Evolutionary conservation across 2,329 filamentous ascomycete species (phyloP).

Genomic region (Hypoxylon rubiginosum): DNA sequence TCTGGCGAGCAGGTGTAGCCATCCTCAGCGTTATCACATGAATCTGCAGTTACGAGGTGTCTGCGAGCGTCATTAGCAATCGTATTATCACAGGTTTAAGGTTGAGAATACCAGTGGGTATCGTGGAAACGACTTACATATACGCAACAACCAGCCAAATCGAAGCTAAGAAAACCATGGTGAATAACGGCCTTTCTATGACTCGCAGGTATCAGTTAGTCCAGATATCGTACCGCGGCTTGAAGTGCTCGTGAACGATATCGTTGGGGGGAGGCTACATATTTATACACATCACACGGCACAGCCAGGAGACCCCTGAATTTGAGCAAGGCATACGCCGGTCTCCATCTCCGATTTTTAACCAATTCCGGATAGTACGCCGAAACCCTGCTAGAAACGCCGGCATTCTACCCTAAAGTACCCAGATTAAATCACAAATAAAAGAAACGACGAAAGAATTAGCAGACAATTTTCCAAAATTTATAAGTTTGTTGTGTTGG

Average conservation of each 20-base stretch:
- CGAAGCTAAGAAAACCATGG: background rate
- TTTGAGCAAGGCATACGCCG: background rate
- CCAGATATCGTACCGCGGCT: background rate
- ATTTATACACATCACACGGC: slow-evolving; percentile 4
- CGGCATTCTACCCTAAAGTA: background rate
- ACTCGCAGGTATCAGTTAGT: background rate
- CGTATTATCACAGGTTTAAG: background rate
- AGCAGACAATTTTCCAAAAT: too few species aligned
- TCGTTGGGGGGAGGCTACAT: background rate
- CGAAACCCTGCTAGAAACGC: background rate
- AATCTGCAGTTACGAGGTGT: background rate
- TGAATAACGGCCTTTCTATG: background rate
- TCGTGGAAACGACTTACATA: background rate
- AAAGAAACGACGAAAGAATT: background rate
- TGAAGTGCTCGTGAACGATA: background rate
- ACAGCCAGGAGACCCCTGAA: background rate
- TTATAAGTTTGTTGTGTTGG: too few species aligned
- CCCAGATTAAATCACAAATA: background rate
- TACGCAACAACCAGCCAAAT: background rate
- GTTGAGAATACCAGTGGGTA: background rate
- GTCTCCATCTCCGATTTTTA: background rate
- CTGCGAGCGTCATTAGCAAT: background rate
- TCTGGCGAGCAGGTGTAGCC: slow-evolving; percentile 3
- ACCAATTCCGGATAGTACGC: background rate
- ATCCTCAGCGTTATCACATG: background rate